Base-by-base conservation (phyloP, 2,329 filamentous ascomycete species). In the Fusarium haematococcum region DNA sequence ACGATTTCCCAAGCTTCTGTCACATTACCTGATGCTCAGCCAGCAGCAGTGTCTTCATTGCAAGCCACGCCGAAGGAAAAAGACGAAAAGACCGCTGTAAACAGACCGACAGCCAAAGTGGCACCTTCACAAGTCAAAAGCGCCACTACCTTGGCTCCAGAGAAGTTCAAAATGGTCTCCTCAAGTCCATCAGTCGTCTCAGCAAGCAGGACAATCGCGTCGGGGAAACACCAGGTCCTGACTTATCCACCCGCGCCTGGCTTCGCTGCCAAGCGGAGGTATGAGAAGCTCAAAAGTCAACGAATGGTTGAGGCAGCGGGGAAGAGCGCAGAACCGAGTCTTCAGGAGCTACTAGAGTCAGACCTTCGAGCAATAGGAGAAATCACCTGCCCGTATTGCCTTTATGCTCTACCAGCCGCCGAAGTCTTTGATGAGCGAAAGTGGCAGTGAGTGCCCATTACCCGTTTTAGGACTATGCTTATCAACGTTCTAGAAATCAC, bases 321-420 rank as follows among this genome's bases (percentile, higher is more conserved):
- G 11, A 32, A 20, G 7, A 54, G 11, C 45, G 54, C 27, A 4
- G 23, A 27, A 3, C 10, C 23, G 2, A 6, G 30, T 20, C 43
- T 37, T n/a, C 73, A 75, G 35, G 73, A 71, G 11, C 39, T 37
- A 2, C 20, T 41, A 0, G 35, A 59, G 20, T 9, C 43, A 4
- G 43, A 25, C 20, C 72, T 63, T 1, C 32, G 11, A 43, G 63
- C 52, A 37, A 57, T 67, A 37, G 63, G 54, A 10, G 66, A 71
- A 18, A 30, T 70, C 10, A 70, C 37, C 23, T 74, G 71, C 32
- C 71, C 71, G 2, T 74, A 58, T 64, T 74, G 71, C 50, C 32
- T 70, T 4, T 58, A 70, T 23, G 63, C 64, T 8, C 23, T 74
- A 1, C 60, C 71, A 39, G 32, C 41, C 11, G 14, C 33, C 0